phyloP scores from a whole-genome alignment of 2,329 filamentous ascomycete genomes.

The Pseudogymnoascus destructans region DNA sequence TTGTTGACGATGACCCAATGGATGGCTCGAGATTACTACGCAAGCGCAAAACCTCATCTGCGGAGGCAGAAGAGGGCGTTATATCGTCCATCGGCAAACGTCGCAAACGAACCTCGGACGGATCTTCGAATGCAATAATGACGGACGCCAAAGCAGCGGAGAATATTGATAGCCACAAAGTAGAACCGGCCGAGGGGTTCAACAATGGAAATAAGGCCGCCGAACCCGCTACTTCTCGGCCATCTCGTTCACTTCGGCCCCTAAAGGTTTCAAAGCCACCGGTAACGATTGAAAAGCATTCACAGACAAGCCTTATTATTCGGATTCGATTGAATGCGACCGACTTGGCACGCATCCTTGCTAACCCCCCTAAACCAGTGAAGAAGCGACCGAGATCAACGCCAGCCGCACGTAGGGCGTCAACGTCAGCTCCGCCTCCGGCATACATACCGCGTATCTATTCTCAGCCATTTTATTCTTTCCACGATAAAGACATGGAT shows the following conservation, averaged over 20 bases:
- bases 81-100: slow-evolving; percentile 41
- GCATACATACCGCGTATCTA: slow-evolving; percentile 34
- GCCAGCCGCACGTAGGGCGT: slow-evolving; percentile 28
- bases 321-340: slow-evolving; percentile 43
- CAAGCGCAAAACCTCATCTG: slow-evolving; percentile 72
- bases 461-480: slow-evolving; percentile 71
- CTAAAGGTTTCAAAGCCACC: slow-evolving; percentile 30
- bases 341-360: slow-evolving; percentile 48
- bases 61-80: slow-evolving; percentile 41
- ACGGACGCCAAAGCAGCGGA: not conserved
- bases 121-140: slow-evolving; percentile 17
- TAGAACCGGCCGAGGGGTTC: slow-evolving; percentile 12
- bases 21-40: slow-evolving; percentile 67
- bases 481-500: slow-evolving; percentile 79
- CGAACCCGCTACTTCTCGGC: slow-evolving; percentile 26
- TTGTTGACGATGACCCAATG: slow-evolving; percentile 58
- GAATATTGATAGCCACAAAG: slow-evolving; percentile 13
- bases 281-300: slow-evolving; percentile 28
- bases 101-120: slow-evolving; percentile 29
- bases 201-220: slow-evolving; percentile 14
- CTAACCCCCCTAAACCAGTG: slow-evolving; percentile 43
- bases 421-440: slow-evolving; percentile 27
- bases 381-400: slow-evolving; percentile 31
- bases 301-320: slow-evolving; percentile 35
- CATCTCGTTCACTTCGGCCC: slow-evolving; percentile 46